phyloP scores from a whole-genome alignment of 805 yeast species.

The Pichia scutulata region DNA sequence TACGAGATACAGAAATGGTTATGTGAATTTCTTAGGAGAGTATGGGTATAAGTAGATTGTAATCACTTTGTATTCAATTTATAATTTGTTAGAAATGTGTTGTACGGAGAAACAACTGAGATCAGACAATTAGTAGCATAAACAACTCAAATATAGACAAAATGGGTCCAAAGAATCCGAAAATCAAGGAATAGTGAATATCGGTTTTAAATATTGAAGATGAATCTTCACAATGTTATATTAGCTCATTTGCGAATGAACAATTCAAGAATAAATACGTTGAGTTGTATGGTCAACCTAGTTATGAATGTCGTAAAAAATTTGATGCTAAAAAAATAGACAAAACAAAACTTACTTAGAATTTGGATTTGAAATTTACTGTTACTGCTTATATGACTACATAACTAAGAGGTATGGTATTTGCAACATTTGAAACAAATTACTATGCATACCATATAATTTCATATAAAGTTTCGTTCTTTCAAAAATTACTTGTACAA shows the following conservation, averaged over 20 bases:
- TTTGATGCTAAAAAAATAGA: slow-evolving; percentile 56
- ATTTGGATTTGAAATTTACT: slow-evolving; percentile 48
- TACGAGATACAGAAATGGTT: too few species aligned
- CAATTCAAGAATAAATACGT: slow-evolving; percentile 38
- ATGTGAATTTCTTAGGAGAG: too few species aligned
- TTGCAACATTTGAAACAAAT: slow-evolving; percentile 44
- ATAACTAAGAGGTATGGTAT: slow-evolving; percentile 42
- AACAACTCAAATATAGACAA: not conserved
- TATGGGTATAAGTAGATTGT: too few species aligned
- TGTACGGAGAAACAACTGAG: too few species aligned
- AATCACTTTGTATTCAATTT: too few species aligned
- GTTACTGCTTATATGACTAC: slow-evolving; percentile 40
- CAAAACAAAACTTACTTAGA: slow-evolving; percentile 35
- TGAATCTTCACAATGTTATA: slow-evolving; percentile 4
- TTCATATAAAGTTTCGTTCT: slow-evolving; percentile 31
- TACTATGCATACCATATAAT: slow-evolving; percentile 44
- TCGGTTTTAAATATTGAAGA: not conserved
- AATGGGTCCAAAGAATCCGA: not conserved
- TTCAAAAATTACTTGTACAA: slow-evolving; percentile 29
- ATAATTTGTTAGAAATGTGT: too few species aligned
- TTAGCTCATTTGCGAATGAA: slow-evolving; percentile 38
- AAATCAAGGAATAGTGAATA: not conserved
- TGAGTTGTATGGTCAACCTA: slow-evolving; percentile 36
- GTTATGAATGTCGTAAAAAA: slow-evolving; percentile 47
- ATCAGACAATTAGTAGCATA: not conserved